phyloP scores from a whole-genome alignment of 2,329 filamentous ascomycete genomes.

The Geosmithia flava region DNA sequence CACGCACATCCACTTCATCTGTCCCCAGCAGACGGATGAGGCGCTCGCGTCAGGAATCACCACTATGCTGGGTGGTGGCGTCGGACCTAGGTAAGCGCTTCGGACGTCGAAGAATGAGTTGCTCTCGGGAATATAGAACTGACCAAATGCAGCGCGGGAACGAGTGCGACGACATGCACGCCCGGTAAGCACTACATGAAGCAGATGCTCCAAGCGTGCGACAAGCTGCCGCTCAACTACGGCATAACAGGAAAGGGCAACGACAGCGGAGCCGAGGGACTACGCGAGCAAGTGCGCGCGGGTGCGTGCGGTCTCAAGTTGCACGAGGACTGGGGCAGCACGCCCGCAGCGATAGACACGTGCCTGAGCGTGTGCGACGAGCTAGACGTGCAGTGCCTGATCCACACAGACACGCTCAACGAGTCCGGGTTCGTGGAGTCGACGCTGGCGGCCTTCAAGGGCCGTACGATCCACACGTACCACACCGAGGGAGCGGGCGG shows the following conservation, averaged over 20 bases:
- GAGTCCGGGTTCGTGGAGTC: slow-evolving; percentile 96
- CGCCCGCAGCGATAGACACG: slow-evolving; percentile 80
- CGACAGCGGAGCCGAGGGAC: slow-evolving; percentile 56
- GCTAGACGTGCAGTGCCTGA: slow-evolving; percentile 82
- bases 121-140: slow-evolving; percentile 4
- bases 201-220: slow-evolving; percentile 82
- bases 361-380: slow-evolving; percentile 82
- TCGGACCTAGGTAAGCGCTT: slow-evolving; percentile 60
- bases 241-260: slow-evolving; percentile 93
- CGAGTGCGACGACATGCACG: slow-evolving; percentile 87
- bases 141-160: slow-evolving; percentile 51
- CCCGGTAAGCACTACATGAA: slow-evolving; percentile 73
- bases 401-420: slow-evolving; percentile 93
- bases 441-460: slow-evolving; percentile 74
- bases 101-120: not conserved
- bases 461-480: slow-evolving; percentile 87
- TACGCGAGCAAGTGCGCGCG: slow-evolving; percentile 70
- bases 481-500: slow-evolving; percentile 94
- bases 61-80: slow-evolving; percentile 81
- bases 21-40: slow-evolving; percentile 81
- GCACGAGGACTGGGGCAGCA: slow-evolving; percentile 93
- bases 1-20: slow-evolving; percentile 88
- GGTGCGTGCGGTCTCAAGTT: slow-evolving; percentile 86
- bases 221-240: slow-evolving; percentile 71
- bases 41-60: slow-evolving; percentile 78